Percentiles rank a stretch among this genome's conserved stretches.
These are phyloP conservation scores for Pyracantha coccinea DNA, from an alignment of 331 rosid species.

Conservation along the genomic window DNA sequence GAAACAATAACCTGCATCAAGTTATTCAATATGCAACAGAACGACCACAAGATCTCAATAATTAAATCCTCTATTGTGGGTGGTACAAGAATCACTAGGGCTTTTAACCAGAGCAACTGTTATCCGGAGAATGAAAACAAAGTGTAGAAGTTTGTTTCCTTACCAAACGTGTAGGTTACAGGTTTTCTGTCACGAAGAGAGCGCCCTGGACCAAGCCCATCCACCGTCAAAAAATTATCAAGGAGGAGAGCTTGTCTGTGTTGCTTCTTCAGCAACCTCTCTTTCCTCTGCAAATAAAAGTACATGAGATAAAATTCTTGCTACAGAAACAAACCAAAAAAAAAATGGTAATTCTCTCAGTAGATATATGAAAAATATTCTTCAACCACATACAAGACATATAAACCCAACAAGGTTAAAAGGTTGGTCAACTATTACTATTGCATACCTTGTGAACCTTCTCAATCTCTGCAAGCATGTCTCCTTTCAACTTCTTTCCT, in stretches of 20 bases:
- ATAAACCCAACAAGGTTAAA: constrained; percentile 2
- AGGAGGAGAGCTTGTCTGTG: constrained; percentile 97
- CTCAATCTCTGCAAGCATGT: constrained; percentile 98
- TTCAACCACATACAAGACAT: neutral
- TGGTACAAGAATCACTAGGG: neutral
- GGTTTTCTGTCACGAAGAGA: constrained; percentile 97
- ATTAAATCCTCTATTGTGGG: neutral
- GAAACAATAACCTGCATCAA: too few relatives aligned
- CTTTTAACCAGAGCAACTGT: constrained; percentile 2
- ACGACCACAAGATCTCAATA: neutral
- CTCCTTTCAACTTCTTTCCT: constrained; percentile 86
- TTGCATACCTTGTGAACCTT: constrained; percentile 84
- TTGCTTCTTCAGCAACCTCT: constrained; percentile 87
- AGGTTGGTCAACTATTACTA: neutral
- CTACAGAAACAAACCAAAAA: neutral
- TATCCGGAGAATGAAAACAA: neutral
- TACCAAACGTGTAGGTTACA: constrained; percentile 97
- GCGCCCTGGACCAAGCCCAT: constrained; percentile 91
- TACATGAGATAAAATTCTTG: neutral
- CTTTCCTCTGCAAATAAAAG: constrained; percentile 57
- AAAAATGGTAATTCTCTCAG: neutral
- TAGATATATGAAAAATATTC: neutral
- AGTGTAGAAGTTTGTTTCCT: constrained; percentile 24
- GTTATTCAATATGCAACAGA: neutral
- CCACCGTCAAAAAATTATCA: constrained; percentile 64